Evolutionary conservation across 257 asterid species (phyloP).

Genomic region (Oldenlandia corymbosa): DNA sequence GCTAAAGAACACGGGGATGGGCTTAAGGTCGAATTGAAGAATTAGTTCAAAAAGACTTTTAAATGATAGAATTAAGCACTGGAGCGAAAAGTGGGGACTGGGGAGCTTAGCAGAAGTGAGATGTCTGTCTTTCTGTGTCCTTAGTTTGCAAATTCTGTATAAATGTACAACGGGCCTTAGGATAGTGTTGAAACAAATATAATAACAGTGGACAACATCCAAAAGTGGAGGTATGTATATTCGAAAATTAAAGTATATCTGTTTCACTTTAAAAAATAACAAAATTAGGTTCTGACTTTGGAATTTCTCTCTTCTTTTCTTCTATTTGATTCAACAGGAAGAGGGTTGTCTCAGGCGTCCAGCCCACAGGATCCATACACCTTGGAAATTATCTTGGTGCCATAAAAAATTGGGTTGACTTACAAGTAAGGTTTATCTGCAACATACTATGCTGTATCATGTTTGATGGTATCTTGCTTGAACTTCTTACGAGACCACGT

Average conservation of each 20-base stretch:
- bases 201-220: background rate
- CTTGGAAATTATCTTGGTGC: slow-evolving; percentile 96
- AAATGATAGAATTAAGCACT: background rate
- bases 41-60: background rate
- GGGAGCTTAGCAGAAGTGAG: background rate
- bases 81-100: background rate
- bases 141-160: background rate
- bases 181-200: background rate
- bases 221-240: background rate
- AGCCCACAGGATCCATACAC: slow-evolving; percentile 99
- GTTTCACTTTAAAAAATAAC: background rate
- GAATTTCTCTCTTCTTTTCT: slow-evolving; percentile 13
- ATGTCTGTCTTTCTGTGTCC: background rate
- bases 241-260: slow-evolving; percentile 3
- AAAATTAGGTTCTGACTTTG: background rate
- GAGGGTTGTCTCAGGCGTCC: slow-evolving; percentile 96
- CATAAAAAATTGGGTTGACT: slow-evolving; percentile 81
- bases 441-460: slow-evolving; percentile 1
- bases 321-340: slow-evolving; percentile 44
- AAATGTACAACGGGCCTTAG: no score
- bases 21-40: background rate
- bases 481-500: background rate
- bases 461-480: background rate
- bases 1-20: background rate
- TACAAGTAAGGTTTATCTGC: slow-evolving; percentile 55